Conservation (phyloP, 306 rosid species). For the Quercus mongolica region DNA sequence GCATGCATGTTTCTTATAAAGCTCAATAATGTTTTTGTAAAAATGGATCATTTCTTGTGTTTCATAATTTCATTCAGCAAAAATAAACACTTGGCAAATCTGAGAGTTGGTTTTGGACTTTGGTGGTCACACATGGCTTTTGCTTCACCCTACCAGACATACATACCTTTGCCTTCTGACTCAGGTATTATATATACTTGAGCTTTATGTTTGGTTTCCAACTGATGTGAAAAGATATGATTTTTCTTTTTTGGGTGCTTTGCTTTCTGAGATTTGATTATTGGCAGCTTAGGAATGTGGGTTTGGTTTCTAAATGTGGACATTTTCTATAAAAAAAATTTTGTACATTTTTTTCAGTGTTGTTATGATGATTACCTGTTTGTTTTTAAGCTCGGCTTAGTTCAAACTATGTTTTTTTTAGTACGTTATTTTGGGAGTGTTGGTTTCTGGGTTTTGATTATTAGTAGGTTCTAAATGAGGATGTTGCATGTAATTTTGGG, state of each 20-base stretch:
- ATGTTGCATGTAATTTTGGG: too few relatives aligned
- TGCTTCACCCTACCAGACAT: background rate
- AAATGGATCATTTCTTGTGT: too few relatives aligned
- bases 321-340: too few relatives aligned
- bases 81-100: background rate
- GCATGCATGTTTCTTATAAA: too few relatives aligned
- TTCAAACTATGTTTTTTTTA: too few relatives aligned
- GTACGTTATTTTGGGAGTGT: too few relatives aligned
- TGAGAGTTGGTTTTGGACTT: background rate
- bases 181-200: background rate
- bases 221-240: background rate
- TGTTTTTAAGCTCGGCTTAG: too few relatives aligned
- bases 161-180: background rate
- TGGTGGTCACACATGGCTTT: background rate
- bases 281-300: background rate
- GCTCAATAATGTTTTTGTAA: too few relatives aligned
- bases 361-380: too few relatives aligned
- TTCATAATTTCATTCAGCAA: background rate
- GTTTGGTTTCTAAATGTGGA: background rate
- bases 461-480: too few relatives aligned
- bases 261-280: background rate
- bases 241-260: background rate
- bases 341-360: too few relatives aligned
- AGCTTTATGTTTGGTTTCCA: background rate
- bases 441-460: too few relatives aligned